phyloP scores from a whole-genome alignment of 225 moss, liverwort and hornwort species.

The Bryum argenteum region DNA sequence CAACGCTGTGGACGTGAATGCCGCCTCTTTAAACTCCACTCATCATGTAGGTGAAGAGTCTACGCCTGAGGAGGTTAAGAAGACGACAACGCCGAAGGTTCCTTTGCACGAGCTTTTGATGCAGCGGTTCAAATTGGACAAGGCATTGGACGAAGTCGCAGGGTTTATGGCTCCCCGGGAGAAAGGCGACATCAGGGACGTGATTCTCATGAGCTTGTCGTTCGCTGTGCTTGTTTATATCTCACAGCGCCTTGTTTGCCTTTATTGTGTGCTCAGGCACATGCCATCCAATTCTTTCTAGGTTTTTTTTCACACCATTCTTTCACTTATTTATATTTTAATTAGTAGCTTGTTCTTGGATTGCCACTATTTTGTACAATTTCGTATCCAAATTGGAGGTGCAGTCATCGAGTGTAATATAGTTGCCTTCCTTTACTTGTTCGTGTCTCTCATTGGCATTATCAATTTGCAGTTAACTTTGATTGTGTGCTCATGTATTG shows the following conservation, averaged over 20 bases:
- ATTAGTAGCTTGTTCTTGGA: conserved; percentile 7
- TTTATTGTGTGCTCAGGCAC: conserved; percentile 68
- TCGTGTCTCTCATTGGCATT: conserved; percentile 3
- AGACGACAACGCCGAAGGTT: conserved; percentile 3
- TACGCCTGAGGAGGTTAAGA: conserved; percentile 24
- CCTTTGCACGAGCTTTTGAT: conserved; percentile 36
- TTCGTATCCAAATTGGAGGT: conserved; percentile 37
- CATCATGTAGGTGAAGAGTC: conserved; percentile 21
- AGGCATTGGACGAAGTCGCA: conserved; percentile 61
- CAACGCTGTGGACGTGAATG: conserved; percentile 50
- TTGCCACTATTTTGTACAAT: conserved; percentile 26
- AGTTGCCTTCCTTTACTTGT: conserved; percentile 17
- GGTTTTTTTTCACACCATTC: neutral
- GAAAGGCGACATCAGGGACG: conserved; percentile 90
- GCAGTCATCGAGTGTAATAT: conserved; percentile 37
- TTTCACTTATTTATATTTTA: too few relatives aligned
- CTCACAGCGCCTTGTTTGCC: conserved; percentile 91
- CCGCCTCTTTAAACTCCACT: conserved; percentile 34
- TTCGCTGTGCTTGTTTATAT: conserved; percentile 89
- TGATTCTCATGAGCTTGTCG: conserved; percentile 87
- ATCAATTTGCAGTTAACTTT: neutral
- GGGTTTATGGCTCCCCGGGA: conserved; percentile 77
- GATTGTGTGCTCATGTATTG: neutral
- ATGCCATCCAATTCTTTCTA: conserved; percentile 44
- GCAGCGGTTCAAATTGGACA: conserved; percentile 48